These are phyloP conservation scores for Datura wrightii DNA, from an alignment of 257 asterid genomes.

Conservation along the genomic window DNA sequence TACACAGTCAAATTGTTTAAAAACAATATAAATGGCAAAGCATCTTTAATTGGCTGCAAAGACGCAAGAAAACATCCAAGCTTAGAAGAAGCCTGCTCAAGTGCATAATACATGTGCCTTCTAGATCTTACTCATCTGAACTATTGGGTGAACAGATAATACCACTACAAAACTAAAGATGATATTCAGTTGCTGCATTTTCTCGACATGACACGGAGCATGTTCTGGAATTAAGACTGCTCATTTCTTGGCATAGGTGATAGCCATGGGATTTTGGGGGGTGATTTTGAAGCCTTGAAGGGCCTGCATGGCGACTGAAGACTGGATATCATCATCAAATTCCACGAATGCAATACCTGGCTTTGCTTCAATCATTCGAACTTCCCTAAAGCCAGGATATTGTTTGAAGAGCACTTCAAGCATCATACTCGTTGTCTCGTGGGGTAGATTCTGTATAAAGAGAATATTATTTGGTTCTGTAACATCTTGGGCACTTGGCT, in stretches of 20 bases:
- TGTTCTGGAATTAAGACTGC: background rate
- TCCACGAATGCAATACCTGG: slow-evolving; percentile 98
- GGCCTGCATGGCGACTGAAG: slow-evolving; percentile 96
- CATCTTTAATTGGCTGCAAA: background rate
- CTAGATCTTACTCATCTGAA: background rate
- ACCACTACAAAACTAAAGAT: background rate
- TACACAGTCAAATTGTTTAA: slow-evolving; percentile 5
- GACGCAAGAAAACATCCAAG: background rate
- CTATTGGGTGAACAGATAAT: background rate
- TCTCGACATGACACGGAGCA: background rate
- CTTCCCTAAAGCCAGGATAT: slow-evolving; percentile 95
- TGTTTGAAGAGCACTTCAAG: slow-evolving; percentile 93
- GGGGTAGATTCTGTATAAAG: slow-evolving; percentile 85
- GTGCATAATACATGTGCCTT: slow-evolving; percentile 22
- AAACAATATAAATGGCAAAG: background rate
- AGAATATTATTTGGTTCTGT: slow-evolving; percentile 88
- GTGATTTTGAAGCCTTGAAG: slow-evolving; percentile 96
- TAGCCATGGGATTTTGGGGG: slow-evolving; percentile 90
- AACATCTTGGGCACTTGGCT: slow-evolving; percentile 59
- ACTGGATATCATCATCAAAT: slow-evolving; percentile 81
- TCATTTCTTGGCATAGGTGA: slow-evolving; percentile 85
- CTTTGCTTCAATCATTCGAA: slow-evolving; percentile 91
- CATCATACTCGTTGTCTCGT: slow-evolving; percentile 91
- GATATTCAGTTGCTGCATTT: background rate
- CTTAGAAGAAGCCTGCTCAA: slow-evolving; percentile 3